A percentile compares a stretch with the other conserved stretches of the same genome.
These are phyloP conservation scores for Sabuloglossum arenarium DNA, from an alignment of 495 filamentous ascomycete genomes.

Conservation along the genomic window DNA sequence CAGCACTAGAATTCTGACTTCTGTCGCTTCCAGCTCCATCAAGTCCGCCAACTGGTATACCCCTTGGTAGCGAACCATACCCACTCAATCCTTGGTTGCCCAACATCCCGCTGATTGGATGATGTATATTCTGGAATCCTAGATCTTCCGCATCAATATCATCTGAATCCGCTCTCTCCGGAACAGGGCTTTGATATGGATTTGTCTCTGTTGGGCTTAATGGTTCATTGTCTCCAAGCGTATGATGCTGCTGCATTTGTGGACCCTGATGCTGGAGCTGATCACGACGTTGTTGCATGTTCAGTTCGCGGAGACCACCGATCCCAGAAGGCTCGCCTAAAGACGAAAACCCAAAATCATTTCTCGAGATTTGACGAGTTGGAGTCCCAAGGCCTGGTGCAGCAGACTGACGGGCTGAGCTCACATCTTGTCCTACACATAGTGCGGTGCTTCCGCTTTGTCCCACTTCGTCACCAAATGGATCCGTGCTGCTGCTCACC, in stretches of 20 bases:
- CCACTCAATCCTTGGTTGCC: background rate
- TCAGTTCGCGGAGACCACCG: constrained; percentile 40
- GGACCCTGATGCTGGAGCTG: constrained; percentile 35
- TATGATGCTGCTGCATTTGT: constrained; percentile 29
- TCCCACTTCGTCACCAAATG: constrained; percentile 45
- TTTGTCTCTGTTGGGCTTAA: constrained; percentile 92
- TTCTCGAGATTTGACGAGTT: constrained; percentile 28
- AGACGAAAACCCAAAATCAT: constrained; percentile 30
- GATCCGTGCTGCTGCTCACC: constrained; percentile 58
- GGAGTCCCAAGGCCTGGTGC: constrained; percentile 31
- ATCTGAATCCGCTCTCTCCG: constrained; percentile 48
- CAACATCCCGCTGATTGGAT: constrained; percentile 5
- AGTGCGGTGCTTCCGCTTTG: constrained; percentile 59
- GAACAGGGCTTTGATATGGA: constrained; percentile 88
- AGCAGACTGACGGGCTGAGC: constrained; percentile 27
- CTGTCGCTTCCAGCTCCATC: constrained; percentile 55
- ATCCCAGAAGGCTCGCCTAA: constrained; percentile 72
- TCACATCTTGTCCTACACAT: constrained; percentile 56
- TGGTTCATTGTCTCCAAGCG: constrained; percentile 32
- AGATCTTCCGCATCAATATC: constrained; percentile 39
- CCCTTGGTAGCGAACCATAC: background rate
- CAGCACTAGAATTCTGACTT: constrained; percentile 73
- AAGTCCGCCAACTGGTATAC: constrained; percentile 20
- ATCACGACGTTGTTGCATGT: constrained; percentile 29
- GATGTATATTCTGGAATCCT: constrained; percentile 30